Percentiles rank a stretch among this genome's conserved stretches.
These are phyloP conservation scores for Aspergillus aculeatus DNA, from an alignment of 2,329 filamentous ascomycete species.

Conservation along the genomic window DNA sequence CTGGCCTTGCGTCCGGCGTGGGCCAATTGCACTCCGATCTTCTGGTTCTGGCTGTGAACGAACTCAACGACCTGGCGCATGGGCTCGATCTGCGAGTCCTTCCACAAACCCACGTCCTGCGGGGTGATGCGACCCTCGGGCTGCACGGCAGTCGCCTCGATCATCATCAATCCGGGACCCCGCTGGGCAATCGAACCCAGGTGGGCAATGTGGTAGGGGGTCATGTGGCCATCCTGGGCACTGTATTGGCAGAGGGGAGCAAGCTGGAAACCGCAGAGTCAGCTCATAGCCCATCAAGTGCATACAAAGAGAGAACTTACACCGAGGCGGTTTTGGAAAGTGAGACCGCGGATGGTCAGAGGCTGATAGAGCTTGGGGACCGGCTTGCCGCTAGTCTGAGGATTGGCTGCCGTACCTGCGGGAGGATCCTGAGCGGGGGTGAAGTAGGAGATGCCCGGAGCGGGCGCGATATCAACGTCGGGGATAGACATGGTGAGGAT, in stretches of 20 bases:
- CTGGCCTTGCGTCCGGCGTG: constrained; percentile 71
- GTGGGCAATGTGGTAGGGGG: constrained; percentile 79
- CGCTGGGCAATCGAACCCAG: constrained; percentile 74
- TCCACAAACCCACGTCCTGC: constrained; percentile 63
- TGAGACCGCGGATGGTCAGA: constrained; percentile 57
- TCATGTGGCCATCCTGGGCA: constrained; percentile 68
- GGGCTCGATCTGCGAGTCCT: constrained; percentile 75
- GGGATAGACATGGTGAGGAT: constrained; percentile 12
- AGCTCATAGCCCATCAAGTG: neutral
- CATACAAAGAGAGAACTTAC: constrained; percentile 6
- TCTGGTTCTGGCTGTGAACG: constrained; percentile 73
- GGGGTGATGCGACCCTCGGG: constrained; percentile 80
- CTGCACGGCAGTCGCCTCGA: constrained; percentile 76
- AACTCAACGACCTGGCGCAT: constrained; percentile 70
- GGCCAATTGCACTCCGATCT: constrained; percentile 75
- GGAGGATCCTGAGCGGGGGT: constrained; percentile 38
- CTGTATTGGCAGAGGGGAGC: constrained; percentile 68
- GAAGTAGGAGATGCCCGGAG: constrained; percentile 44
- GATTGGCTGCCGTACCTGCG: constrained; percentile 39
- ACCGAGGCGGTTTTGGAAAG: constrained; percentile 53
- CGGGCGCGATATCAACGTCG: constrained; percentile 38
- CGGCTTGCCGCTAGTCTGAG: constrained; percentile 40
- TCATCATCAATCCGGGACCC: constrained; percentile 70
- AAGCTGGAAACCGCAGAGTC: constrained; percentile 37
- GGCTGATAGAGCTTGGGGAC: constrained; percentile 60